These are phyloP conservation scores for Pseudocercospora fuligena DNA, from an alignment of 2,329 filamentous ascomycete species.

Conservation along the genomic window DNA sequence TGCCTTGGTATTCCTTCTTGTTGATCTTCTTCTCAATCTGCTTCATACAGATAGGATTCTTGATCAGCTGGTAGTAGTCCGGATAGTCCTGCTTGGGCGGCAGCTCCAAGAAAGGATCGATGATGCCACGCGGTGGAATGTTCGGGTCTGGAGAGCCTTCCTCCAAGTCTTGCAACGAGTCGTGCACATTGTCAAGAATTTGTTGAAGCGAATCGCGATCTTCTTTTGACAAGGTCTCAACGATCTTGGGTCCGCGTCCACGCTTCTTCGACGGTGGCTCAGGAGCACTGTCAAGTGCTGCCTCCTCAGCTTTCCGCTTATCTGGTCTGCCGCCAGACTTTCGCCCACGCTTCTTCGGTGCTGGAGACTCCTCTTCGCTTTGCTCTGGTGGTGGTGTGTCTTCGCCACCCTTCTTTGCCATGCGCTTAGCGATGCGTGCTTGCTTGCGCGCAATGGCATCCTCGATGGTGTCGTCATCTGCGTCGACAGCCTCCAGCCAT, in stretches of 20 bases:
- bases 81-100: constrained; percentile 88
- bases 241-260: constrained; percentile 71
- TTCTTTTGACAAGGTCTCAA: constrained; percentile 66
- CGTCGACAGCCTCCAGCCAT: constrained; percentile 97
- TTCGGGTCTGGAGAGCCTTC: constrained; percentile 68
- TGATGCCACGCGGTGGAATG: constrained; percentile 75
- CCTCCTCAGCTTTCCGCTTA: constrained; percentile 85
- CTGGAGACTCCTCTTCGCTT: constrained; percentile 73
- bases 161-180: constrained; percentile 81
- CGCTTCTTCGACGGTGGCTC: constrained; percentile 72
- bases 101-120: constrained; percentile 90
- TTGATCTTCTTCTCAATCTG: constrained; percentile 94
- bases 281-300: constrained; percentile 70
- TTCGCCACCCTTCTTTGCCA: constrained; percentile 71
- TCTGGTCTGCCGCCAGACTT: constrained; percentile 70
- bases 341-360: constrained; percentile 77
- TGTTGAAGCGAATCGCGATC: constrained; percentile 79
- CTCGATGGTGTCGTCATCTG: constrained; percentile 92
- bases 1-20: constrained; percentile 84
- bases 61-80: constrained; percentile 94
- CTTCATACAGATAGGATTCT: constrained; percentile 93
- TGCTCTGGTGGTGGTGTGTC: constrained; percentile 80
- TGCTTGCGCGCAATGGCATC: constrained; percentile 90
- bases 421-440: constrained; percentile 79
- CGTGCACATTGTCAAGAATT: constrained; percentile 76